Base-by-base conservation (phyloP, 805 yeast genomes). In the Schizosaccharomyces cryophilus region DNA sequence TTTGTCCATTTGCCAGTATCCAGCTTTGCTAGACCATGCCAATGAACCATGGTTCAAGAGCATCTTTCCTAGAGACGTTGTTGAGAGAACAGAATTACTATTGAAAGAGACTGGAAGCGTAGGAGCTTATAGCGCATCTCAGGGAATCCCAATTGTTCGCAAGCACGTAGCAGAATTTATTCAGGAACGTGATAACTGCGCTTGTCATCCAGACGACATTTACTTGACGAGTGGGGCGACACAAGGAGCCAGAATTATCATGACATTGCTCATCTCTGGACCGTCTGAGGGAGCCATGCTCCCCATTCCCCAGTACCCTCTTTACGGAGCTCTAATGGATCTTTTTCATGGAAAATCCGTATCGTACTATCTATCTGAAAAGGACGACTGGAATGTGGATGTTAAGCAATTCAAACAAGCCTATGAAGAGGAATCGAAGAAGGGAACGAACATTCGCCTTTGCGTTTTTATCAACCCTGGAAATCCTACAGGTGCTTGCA, bases 291-390 rank as follows among this genome's bases (percentile, higher is more conserved):
- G 95, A 59, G 78, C 75, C 68, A 73, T 94, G 72, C 88, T 93
- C 65, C 99, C 99, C 40, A 90, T 93, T 66, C 99, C 99, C 15
- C 98, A 93, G 74, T 93, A 93, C 70, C 99, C 99, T 3, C 77
- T 93, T 63, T 93, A 93, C 74, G 87, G 96, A 3, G 98, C 98
- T n/a, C 78, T 95, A 3, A 77, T 93, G 66, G 84, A 96, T 2
- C 75, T 94, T 68, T 85, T 85, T 69, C 80, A 85, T 67, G 81
- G 95, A 24, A 79, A 83, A 35, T 85, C 95, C 11, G 76, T 93
- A 59, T 95, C 95, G 19, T 93, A 93, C 73, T 87, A 79, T 68
- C 75, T 93, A 66, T 82, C 87, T 64, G 99, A 93, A 73, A 72
- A 77, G 45, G 75, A 81, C 42, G 78, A 81, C 66, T 93, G 99